These are phyloP conservation scores for Bipolaris gigantea DNA, from an alignment of 2,329 filamentous ascomycete species.

Conservation along the genomic window DNA sequence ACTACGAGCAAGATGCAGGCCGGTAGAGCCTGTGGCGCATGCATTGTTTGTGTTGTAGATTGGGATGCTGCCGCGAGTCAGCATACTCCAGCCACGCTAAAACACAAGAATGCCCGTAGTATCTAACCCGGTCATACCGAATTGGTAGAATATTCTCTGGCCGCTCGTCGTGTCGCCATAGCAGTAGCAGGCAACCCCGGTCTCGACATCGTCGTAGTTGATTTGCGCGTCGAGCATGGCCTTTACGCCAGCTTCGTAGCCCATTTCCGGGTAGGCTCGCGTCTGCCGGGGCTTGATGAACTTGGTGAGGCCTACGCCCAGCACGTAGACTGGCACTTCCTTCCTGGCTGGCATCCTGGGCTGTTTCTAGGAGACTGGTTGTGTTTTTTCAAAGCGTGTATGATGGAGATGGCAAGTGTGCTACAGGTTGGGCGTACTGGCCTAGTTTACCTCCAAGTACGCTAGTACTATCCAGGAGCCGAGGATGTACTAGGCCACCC, in stretches of 20 bases:
- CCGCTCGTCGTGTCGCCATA: slow-evolving; percentile 94
- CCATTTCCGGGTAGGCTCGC: slow-evolving; percentile 89
- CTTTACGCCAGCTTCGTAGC: slow-evolving; percentile 88
- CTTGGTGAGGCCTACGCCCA: slow-evolving; percentile 97
- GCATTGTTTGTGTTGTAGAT: slow-evolving; percentile 99
- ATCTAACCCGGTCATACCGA: slow-evolving; percentile 74
- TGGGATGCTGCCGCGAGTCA: slow-evolving; percentile 63
- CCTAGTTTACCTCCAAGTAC: neutral
- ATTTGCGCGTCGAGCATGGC: slow-evolving; percentile 80
- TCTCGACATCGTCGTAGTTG: slow-evolving; percentile 93
- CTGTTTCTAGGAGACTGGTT: neutral
- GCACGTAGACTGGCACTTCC: slow-evolving; percentile 68
- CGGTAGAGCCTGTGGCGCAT: slow-evolving; percentile 89
- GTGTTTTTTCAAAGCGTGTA: too few species aligned
- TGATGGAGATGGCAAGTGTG: neutral
- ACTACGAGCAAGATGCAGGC: slow-evolving; percentile 77
- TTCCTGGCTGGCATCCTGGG: slow-evolving; percentile 32
- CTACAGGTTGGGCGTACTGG: neutral
- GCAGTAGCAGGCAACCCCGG: slow-evolving; percentile 92
- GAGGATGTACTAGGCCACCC: slow-evolving; percentile 18
- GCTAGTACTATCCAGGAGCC: slow-evolving; percentile 11
- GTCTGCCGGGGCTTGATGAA: slow-evolving; percentile 96
- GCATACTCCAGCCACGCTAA: neutral
- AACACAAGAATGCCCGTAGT: neutral
- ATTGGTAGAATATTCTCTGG: slow-evolving; percentile 96